Evolutionary conservation across 2,329 filamentous ascomycete genomes (phyloP).

Genomic region (Didymella pomorum): DNA sequence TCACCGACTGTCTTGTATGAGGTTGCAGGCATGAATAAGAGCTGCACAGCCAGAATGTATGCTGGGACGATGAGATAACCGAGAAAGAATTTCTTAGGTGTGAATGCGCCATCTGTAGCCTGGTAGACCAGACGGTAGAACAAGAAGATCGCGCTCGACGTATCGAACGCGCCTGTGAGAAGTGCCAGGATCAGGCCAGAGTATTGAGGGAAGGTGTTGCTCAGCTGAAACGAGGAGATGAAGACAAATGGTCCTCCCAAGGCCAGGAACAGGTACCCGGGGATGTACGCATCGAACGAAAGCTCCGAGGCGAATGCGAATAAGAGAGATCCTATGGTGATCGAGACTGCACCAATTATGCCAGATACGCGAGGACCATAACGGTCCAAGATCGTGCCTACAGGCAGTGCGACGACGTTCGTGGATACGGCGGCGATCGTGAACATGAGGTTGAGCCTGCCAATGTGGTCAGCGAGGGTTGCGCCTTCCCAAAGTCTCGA

Average conservation of each 20-base stretch:
- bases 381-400: constrained; percentile 84
- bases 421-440: constrained; percentile 87
- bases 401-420: constrained; percentile 84
- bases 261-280: constrained; percentile 59
- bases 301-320: constrained; percentile 73
- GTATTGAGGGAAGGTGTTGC: constrained; percentile 60
- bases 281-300: constrained; percentile 72
- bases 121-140: constrained; percentile 58
- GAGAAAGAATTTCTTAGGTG: constrained; percentile 59
- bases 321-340: constrained; percentile 73
- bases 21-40: constrained; percentile 57
- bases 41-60: constrained; percentile 55
- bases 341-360: constrained; percentile 72
- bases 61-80: constrained; percentile 58
- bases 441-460: constrained; percentile 88
- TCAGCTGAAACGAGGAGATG: constrained; percentile 60
- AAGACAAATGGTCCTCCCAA: constrained; percentile 61
- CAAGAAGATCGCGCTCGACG: constrained; percentile 59
- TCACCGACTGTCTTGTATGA: constrained; percentile 73
- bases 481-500: constrained; percentile 61
- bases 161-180: constrained; percentile 61
- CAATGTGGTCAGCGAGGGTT: constrained; percentile 40
- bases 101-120: constrained; percentile 52
- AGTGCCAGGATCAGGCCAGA: constrained; percentile 60
- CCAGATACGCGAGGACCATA: constrained; percentile 82